Conservation (phyloP, 148 eudicot species). For the Camellia lanceoleosa region DNA sequence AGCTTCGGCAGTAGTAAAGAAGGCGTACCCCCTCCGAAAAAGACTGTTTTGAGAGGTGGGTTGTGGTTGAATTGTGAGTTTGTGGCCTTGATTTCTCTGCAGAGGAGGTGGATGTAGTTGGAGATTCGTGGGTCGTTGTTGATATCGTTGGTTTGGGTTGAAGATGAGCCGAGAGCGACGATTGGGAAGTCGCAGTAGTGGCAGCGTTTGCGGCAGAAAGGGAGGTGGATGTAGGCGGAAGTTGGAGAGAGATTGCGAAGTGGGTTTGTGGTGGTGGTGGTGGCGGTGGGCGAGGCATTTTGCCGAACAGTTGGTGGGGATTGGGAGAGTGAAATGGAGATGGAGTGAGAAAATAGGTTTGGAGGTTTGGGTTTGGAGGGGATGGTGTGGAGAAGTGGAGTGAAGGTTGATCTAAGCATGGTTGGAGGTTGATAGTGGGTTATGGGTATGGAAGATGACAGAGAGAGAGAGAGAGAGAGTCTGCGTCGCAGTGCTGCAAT, state of each 20-base stretch:
- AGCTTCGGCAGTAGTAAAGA: conserved; percentile 83
- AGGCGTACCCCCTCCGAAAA: conserved; percentile 94
- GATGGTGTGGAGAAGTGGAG: conserved; percentile 38
- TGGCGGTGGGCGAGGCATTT: conserved; percentile 42
- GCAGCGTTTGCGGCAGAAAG: conserved; percentile 95
- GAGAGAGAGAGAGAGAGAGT: neutral
- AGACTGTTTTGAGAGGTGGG: conserved; percentile 90
- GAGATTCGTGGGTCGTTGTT: conserved; percentile 58
- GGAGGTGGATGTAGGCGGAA: conserved; percentile 90
- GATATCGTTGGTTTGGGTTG: conserved; percentile 25
- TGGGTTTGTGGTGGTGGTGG: conserved; percentile 13
- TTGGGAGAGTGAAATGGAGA: conserved; percentile 27
- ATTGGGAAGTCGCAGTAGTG: conserved; percentile 95
- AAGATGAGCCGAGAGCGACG: conserved; percentile 71
- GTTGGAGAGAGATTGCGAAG: conserved; percentile 57
- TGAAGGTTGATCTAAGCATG: conserved; percentile 44
- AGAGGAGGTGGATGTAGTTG: conserved; percentile 54
- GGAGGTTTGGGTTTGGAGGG: conserved; percentile 33
- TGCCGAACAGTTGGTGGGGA: conserved; percentile 75
- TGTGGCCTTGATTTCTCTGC: conserved; percentile 70
- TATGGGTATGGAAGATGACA: no score
- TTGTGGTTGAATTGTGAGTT: conserved; percentile 23
- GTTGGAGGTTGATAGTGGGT: neutral
- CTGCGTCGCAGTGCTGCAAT: no score
- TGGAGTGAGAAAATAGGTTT: neutral